Base-by-base conservation (phyloP, 139 green algal genomes). In the Tetraselmis chui region DNA sequence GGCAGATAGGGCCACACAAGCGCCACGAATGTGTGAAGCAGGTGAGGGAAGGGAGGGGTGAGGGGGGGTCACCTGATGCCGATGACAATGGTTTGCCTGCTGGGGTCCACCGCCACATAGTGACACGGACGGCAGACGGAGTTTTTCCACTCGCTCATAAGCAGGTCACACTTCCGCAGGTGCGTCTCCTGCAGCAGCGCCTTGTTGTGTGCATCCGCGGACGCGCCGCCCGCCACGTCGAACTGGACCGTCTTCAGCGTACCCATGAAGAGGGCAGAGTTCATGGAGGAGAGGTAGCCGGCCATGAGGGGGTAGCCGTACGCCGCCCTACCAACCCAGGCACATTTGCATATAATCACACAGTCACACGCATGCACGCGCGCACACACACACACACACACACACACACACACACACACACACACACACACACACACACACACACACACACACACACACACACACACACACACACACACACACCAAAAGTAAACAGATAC, bases 121-220 rank as follows among this genome's bases (percentile, higher is more conserved):
- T 93, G 86, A 80, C 84, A 89, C 23, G 89, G 89, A 23, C 89
- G 85, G 77, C 45, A 81, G 2, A 87, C 31, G 27, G 79, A 87
- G 83, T 85, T 88, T 28, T 82, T 82, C 87, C 87, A 91, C 77
- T 91, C 80, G 0, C 28, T 77, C 82, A 89, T 79, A 0, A 92
- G 27, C 29, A 93, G 81, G 83, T 90, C 75, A 0, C 11, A 67
- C 45, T 67, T 18, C 45, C 18, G 45, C 45, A 93, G 32, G 29
- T 88, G 88, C 24, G 89, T 83, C 77, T 92, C 83, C 25, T 59
- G 81, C 11, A 82, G 79, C 31, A 92, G 84, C 23, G 88, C 85
- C 74, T 88, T 82, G 30, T 90, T 92, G 85, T 93, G 91, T 28
- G 89, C 88, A n/a, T 90, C 88, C 23, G 32, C 87, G 18, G 84